These are phyloP conservation scores for Ophiostoma sp. DNA, from an alignment of 2,329 filamentous ascomycete genomes.

Conservation along the genomic window DNA sequence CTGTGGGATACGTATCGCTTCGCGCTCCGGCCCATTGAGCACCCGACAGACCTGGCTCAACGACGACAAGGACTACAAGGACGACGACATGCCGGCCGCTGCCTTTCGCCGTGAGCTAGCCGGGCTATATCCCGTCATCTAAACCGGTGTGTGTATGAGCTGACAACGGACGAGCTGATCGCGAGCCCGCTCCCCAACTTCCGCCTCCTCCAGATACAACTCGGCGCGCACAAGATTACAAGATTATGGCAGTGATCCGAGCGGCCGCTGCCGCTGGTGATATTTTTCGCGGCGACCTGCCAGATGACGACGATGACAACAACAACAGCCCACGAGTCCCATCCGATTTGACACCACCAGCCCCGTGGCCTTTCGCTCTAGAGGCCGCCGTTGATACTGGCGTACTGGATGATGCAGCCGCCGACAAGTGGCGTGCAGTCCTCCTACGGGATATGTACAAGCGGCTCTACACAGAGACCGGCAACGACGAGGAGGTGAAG, in stretches of 20 bases:
- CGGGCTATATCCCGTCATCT: neutral
- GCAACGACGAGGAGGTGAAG: neutral
- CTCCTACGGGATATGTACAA: neutral
- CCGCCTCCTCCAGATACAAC: neutral
- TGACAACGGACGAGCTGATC: neutral
- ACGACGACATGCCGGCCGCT: neutral
- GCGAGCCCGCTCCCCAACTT: neutral
- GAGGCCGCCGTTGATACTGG: neutral
- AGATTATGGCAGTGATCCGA: neutral
- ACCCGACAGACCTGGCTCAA: neutral
- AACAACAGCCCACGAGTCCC: too few species aligned
- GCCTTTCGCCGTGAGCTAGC: neutral
- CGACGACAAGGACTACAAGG: too few species aligned
- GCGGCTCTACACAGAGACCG: too few species aligned
- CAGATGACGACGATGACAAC: neutral
- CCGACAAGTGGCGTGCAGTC: neutral
- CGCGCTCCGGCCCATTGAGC: neutral
- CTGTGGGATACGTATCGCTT: neutral
- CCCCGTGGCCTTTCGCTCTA: neutral
- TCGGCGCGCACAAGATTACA: neutral
- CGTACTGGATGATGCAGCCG: neutral
- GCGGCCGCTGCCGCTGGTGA: neutral
- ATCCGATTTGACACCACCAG: too few species aligned
- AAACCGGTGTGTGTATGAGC: neutral
- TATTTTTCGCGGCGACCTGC: neutral